phyloP scores from a whole-genome alignment of 768 basidiomycete species.

The Holtermannia corniformis region DNA sequence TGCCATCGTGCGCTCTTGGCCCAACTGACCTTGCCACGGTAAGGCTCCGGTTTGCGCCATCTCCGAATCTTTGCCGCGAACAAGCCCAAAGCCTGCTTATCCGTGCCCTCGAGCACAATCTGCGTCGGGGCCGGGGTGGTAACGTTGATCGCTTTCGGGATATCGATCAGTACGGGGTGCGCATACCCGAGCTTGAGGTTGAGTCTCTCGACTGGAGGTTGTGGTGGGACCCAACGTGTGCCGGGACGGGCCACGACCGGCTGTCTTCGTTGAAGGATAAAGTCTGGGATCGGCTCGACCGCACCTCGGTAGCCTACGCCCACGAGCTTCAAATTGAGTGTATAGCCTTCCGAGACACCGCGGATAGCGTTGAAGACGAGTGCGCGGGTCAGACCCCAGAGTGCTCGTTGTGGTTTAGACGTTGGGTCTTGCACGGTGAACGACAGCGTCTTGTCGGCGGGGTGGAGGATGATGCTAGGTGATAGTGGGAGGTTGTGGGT shows the following conservation, averaged over 20 bases:
- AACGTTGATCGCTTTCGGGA: conserved; percentile 71
- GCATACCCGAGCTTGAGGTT: conserved; percentile 91
- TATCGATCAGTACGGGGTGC: conserved; percentile 70
- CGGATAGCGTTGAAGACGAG: conserved; percentile 79
- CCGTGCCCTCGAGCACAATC: conserved; percentile 68
- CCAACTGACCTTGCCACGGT: conserved; percentile 83
- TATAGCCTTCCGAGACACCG: conserved; percentile 83
- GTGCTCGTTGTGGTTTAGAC: conserved; percentile 66
- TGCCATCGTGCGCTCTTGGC: background rate
- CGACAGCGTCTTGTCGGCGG: conserved; percentile 9
- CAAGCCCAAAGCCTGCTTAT: conserved; percentile 78
- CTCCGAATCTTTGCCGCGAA: conserved; percentile 78
- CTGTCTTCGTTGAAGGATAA: conserved; percentile 16
- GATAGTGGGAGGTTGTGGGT: conserved; percentile 47
- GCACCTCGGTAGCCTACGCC: conserved; percentile 89
- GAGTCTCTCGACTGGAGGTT: conserved; percentile 42
- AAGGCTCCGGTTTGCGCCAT: conserved; percentile 86
- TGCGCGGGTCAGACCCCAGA: conserved; percentile 93
- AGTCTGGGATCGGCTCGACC: conserved; percentile 50
- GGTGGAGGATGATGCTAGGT: conserved; percentile 44
- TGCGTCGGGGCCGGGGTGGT: conserved; percentile 74
- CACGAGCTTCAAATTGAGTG: conserved; percentile 73
- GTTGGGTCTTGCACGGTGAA: conserved; percentile 48
- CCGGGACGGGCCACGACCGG: conserved; percentile 36
- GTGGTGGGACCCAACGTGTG: conserved; percentile 43